Evolutionary conservation across 177 flowering plant genomes (phyloP), one percentile per base, ranked within the genome.

Genomic region (Telopea speciosissima): DNA sequence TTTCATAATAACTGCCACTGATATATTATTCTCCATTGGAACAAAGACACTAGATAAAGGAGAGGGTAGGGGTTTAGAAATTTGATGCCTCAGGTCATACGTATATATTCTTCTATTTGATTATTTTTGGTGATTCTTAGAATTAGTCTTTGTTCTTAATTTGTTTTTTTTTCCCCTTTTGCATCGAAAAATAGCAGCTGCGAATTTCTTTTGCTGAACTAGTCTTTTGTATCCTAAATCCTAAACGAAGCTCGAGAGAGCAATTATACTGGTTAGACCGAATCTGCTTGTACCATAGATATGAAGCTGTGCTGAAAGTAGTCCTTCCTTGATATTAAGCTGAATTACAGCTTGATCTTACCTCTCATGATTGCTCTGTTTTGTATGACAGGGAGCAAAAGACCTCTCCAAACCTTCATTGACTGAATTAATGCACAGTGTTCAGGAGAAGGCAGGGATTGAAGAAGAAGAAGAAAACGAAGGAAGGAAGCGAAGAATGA

Each of bases 391-490:
- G 99, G 94, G 97, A 69, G 92, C 97, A 63, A 84, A 83, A 76
- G 85, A 87, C 74, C 80, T 95, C 19, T 83, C 88, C 4, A 85
- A 82, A 63, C 85, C 97, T 56, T 83, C 91, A 28, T 65, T 91
- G 76, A 81, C 88, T 3, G 90, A 90, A 66, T 73, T 87, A 71
- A 74, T 85, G 71, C 86, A 82, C 25, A 64, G 69, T 77, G 73
- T 75, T 40, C 19, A 79, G 56, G 80, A 77, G 19, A 69, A 73
- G 31, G 44, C 64, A 63, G 31, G n/a, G 1, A 76, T 63, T 28
- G 86, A 79, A 33, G 71, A 60, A 24, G 73, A 74, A 9, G 65
- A 73, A 10, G 79, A 72, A 17, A 25, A 28, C 14, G 75, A 69
- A 60, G 79, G 61, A 54, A 69, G 61, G 22, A 80, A 73, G 45